A percentile compares a stretch with the other conserved stretches of the same genome.
Evolutionary conservation across 1,284 basidiomycete genomes (phyloP).

Genomic region (Megacollybia platyphylla): DNA sequence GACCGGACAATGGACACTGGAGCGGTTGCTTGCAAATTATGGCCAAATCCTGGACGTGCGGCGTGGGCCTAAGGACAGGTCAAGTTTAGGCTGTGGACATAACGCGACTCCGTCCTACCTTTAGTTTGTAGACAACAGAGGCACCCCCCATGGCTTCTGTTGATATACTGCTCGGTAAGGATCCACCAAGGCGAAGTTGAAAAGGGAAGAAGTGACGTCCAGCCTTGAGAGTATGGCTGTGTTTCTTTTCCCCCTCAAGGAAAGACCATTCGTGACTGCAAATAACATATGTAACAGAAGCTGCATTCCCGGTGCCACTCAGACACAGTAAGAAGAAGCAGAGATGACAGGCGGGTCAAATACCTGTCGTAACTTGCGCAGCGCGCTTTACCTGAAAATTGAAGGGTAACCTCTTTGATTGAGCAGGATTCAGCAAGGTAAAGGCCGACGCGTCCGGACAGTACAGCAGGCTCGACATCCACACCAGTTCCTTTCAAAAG

Average conservation of each 20-base stretch:
- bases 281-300: slow-evolving; percentile 51
- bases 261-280: slow-evolving; percentile 85
- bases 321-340: slow-evolving; percentile 6
- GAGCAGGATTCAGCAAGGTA: slow-evolving; percentile 72
- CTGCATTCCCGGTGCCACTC: slow-evolving; percentile 28
- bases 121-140: slow-evolving; percentile 75
- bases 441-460: slow-evolving; percentile 69
- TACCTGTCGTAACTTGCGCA: slow-evolving; percentile 39
- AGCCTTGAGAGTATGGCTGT: slow-evolving; percentile 82
- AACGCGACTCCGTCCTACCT: slow-evolving; percentile 12
- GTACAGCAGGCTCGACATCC: slow-evolving; percentile 69
- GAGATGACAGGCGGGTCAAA: slow-evolving; percentile 46
- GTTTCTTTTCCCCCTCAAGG: slow-evolving; percentile 65
- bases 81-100: no score
- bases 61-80: slow-evolving; percentile 38
- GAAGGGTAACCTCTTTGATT: slow-evolving; percentile 77
- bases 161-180: slow-evolving; percentile 65
- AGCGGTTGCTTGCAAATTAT: slow-evolving; percentile 54
- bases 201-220: slow-evolving; percentile 83
- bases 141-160: slow-evolving; percentile 50
- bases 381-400: slow-evolving; percentile 73
- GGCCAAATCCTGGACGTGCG: slow-evolving; percentile 59
- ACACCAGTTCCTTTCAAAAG: slow-evolving; percentile 69
- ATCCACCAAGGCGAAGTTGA: slow-evolving; percentile 70
- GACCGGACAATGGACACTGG: slow-evolving; percentile 64